Evolutionary conservation across 108 stramenopile species (phyloP), one percentile per base, ranked within the genome.

Genomic region (Skeletonema grethae): DNA sequence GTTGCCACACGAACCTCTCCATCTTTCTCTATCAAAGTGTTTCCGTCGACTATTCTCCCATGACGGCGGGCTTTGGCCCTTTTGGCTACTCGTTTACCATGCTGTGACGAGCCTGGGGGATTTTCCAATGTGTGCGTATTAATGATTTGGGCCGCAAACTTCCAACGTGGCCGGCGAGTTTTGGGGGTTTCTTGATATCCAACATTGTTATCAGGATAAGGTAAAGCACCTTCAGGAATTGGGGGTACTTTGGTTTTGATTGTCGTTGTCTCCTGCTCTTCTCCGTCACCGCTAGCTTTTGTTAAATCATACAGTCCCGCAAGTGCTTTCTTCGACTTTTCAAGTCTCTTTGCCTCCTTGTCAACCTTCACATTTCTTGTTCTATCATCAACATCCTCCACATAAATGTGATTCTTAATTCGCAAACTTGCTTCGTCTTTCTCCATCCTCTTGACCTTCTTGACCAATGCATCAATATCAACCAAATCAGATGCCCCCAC

Each of bases 141-240:
- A 69, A 95, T 88, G 20, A 87, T 78, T 76, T 92, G 79, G 7
- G 93, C 93, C 18, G 89, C 90, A 67, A 67, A 95, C 79, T 95
- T 92, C 85, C 86, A 92, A 36, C 90, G 89, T 35, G 77, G 78
- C 25, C 93, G 68, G 13, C 74, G 73, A 11, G 77, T 69, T 50
- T 63, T 57, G 25, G 74, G 30, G 8, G 16, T 39, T 24, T 38
- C 41, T 38, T 68, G 32, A 57, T 67, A 66, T 36, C 69, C 61
- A 8, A 36, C 63, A 38, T 87, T 88, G 57, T 73, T 86, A 68
- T 85, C 75, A 63, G 86, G 82, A 45, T 75, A 78, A 46, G 82
- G 76, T 28, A 77, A 41, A 15, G 71, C 71, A 15, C 75, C 70
- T 24, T 65, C 62, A 5, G 71, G 70, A 38, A 71, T 69, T 28